These are phyloP conservation scores for Galium porrigens DNA, from an alignment of 305 asterid genomes.

Conservation along the genomic window DNA sequence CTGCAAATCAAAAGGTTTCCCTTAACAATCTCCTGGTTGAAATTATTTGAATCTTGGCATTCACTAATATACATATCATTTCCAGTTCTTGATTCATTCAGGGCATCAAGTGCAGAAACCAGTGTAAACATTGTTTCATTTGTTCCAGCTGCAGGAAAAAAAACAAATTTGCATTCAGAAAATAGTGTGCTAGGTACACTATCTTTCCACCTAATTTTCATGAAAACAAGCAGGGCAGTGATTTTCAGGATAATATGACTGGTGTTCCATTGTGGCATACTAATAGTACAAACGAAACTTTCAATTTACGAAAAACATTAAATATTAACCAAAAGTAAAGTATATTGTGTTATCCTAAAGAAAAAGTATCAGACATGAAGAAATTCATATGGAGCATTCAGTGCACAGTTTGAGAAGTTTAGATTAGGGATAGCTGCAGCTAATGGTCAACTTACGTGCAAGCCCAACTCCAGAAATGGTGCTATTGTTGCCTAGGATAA, in stretches of 20 bases:
- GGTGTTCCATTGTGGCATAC: background rate
- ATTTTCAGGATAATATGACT: background rate
- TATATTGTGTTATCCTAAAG: background rate
- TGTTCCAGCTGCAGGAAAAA: conserved; percentile 63
- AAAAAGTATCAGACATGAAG: background rate
- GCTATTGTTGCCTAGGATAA: conserved; percentile 66
- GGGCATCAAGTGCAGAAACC: conserved; percentile 68
- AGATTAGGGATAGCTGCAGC: background rate
- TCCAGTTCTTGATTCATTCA: conserved; percentile 33
- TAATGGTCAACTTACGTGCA: conserved; percentile 55
- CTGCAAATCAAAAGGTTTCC: conserved; percentile 84
- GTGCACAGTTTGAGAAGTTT: background rate
- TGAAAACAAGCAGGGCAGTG: background rate
- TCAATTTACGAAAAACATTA: background rate
- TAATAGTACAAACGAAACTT: background rate
- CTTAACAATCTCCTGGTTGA: conserved; percentile 42
- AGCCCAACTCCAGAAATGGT: conserved; percentile 92
- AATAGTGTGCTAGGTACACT: background rate
- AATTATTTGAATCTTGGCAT: conserved; percentile 72
- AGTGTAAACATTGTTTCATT: conserved; percentile 43
- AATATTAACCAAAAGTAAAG: background rate
- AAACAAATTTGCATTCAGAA: background rate
- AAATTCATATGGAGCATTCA: background rate
- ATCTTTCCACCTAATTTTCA: background rate
- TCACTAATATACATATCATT: conserved; percentile 66